Evolutionary conservation across 23 red algal species (phyloP).

Genomic region (Cyanidiococcus yangmingshanensis): DNA sequence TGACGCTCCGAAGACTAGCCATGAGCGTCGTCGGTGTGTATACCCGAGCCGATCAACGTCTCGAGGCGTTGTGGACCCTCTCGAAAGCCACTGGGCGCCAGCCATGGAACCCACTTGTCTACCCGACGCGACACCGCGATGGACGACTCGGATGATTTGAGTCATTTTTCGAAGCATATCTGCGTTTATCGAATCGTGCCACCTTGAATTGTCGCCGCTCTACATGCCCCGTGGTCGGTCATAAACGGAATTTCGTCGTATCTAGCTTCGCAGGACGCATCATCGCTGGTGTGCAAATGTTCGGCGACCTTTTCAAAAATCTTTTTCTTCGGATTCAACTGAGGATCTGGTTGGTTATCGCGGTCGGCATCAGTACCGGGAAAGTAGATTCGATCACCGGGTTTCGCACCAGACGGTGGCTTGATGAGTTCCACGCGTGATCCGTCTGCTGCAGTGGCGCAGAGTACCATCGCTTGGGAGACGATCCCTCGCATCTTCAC

Average conservation of each 20-base stretch:
- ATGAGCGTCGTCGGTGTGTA: no score
- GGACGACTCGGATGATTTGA: no score
- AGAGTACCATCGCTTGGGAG: conserved; percentile 39
- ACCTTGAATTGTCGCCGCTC: conserved; percentile 4
- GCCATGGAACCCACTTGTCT: no score
- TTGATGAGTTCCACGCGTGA: conserved; percentile 27
- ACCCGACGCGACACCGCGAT: no score
- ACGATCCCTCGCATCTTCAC: conserved; percentile 38
- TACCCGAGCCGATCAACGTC: no score
- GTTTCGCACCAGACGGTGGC: conserved; percentile 1
- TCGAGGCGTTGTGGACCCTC: no score
- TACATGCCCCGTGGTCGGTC: conserved; percentile 15
- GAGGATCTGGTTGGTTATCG: conserved; percentile 9
- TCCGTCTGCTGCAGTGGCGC: conserved; percentile 30
- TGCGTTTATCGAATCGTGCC: conserved; percentile 30
- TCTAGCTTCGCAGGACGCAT: neutral
- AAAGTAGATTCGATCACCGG: conserved; percentile 28
- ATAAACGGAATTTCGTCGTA: conserved; percentile 28
- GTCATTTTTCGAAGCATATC: no score
- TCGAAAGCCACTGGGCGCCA: no score
- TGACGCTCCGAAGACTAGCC: no score
- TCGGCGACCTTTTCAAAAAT: conserved; percentile 34
- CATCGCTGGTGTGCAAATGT: conserved; percentile 7
- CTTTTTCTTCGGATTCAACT: conserved; percentile 39
- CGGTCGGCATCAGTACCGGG: conserved; percentile 25